phyloP scores from a whole-genome alignment of 2,329 filamentous ascomycete species.

The Curvularia spicifera region DNA sequence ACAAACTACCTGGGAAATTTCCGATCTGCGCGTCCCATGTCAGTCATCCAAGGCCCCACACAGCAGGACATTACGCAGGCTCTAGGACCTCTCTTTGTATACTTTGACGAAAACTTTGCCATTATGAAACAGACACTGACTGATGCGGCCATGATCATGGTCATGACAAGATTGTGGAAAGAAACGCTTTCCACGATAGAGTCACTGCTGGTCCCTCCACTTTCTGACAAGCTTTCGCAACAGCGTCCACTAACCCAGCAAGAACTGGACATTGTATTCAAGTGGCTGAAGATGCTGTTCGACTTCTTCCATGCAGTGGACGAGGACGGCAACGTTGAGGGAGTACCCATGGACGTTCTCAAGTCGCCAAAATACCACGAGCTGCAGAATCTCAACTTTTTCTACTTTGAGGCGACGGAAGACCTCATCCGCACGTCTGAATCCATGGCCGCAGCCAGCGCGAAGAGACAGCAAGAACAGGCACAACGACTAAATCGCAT shows the following conservation, averaged over 20 bases:
- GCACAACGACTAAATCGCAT: slow-evolving; percentile 66
- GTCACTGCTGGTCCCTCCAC: slow-evolving; percentile 83
- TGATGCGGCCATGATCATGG: slow-evolving; percentile 93
- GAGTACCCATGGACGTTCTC: slow-evolving; percentile 87
- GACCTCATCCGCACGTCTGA: slow-evolving; percentile 94
- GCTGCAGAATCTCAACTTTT: slow-evolving; percentile 94
- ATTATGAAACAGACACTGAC: slow-evolving; percentile 98
- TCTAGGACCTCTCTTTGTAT: slow-evolving; percentile 83
- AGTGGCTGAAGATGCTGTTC: slow-evolving; percentile 89
- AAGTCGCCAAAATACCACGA: slow-evolving; percentile 99
- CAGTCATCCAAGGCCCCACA: slow-evolving; percentile 64
- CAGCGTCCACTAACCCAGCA: slow-evolving; percentile 84
- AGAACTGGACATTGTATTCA: slow-evolving; percentile 93
- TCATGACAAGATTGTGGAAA: slow-evolving; percentile 98
- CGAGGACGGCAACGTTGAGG: slow-evolving; percentile 82
- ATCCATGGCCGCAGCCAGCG: slow-evolving; percentile 88
- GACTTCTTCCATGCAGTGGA: slow-evolving; percentile 95
- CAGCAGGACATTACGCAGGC: slow-evolving; percentile 79
- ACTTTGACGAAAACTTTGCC: slow-evolving; percentile 98
- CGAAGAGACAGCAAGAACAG: slow-evolving; percentile 73
- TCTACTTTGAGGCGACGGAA: slow-evolving; percentile 93
- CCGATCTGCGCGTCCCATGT: slow-evolving; percentile 54
- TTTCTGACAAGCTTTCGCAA: slow-evolving; percentile 90
- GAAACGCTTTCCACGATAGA: slow-evolving; percentile 94
- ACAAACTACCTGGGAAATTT: slow-evolving; percentile 65